Evolutionary conservation across 306 rosid genomes (phyloP).

Genomic region (Pyrus bretschneideri): DNA sequence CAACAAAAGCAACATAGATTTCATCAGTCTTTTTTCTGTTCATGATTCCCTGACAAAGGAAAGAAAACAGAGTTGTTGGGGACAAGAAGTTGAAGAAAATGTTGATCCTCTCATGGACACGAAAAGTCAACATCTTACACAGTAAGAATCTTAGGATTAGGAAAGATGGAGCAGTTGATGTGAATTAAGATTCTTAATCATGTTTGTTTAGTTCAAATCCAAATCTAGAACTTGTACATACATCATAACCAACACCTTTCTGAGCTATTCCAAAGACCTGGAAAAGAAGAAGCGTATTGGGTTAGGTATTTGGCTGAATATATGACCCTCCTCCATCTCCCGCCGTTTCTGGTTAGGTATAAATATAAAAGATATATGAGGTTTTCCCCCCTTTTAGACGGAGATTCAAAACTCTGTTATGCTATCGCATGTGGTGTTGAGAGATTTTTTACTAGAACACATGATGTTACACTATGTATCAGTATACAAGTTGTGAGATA

Average conservation of each 20-base stretch:
- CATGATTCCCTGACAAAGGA: neutral
- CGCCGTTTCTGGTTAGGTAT: conserved; percentile 6
- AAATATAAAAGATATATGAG: neutral
- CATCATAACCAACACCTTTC: conserved; percentile 4
- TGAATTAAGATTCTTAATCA: neutral
- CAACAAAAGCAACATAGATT: neutral
- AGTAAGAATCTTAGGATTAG: neutral
- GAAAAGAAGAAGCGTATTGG: neutral
- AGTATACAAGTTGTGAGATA: too few species aligned
- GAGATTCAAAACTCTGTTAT: neutral
- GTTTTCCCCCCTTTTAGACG: too few species aligned
- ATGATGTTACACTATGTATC: fast-evolving
- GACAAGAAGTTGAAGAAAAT: neutral
- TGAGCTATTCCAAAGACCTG: neutral
- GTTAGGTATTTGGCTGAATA: neutral
- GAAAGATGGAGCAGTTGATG: conserved; percentile 22
- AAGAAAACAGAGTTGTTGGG: neutral
- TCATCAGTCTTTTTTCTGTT: too few species aligned
- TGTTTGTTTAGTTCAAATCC: neutral
- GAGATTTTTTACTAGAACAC: too few species aligned
- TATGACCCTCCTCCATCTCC: neutral
- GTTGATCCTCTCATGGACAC: neutral
- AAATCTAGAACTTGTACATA: neutral
- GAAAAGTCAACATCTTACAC: neutral
- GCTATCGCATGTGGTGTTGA: neutral